These are phyloP conservation scores for Magnolia officinalis DNA, from an alignment of 164 flowering plant genomes.

Conservation along the genomic window DNA sequence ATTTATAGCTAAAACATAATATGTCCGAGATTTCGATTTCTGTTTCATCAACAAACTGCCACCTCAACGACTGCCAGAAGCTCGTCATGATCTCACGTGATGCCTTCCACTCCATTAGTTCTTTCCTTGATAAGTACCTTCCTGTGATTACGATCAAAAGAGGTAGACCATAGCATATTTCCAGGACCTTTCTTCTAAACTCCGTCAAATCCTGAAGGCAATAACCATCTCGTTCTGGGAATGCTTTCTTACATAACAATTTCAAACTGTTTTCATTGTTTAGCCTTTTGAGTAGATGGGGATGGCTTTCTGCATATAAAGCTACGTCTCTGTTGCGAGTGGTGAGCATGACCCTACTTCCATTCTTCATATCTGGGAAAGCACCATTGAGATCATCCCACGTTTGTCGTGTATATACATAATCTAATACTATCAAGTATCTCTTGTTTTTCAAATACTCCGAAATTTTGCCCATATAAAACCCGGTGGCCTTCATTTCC, in stretches of 20 bases:
- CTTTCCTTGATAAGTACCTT: slow-evolving; percentile 1
- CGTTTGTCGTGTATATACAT: slow-evolving; percentile 25
- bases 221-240: neutral
- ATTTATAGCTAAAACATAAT: neutral
- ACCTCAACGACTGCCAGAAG: rapidly evolving
- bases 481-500: slow-evolving; percentile 27
- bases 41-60: slow-evolving; percentile 2
- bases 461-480: slow-evolving; percentile 13
- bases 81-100: neutral
- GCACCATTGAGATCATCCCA: slow-evolving; percentile 27
- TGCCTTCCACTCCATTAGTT: slow-evolving; percentile 3
- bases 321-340: slow-evolving; percentile 29
- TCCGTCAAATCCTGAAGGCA: neutral
- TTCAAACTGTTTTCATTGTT: neutral
- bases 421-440: slow-evolving; percentile 35
- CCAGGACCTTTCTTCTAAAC: neutral
- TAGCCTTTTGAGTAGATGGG: neutral
- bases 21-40: neutral
- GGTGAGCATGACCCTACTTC: slow-evolving; percentile 36
- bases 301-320: neutral
- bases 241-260: neutral
- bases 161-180: slow-evolving; percentile 18
- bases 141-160: slow-evolving; percentile 11
- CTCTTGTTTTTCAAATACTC: neutral
- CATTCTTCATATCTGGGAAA: slow-evolving; percentile 19